Evolutionary conservation across 2,329 filamentous ascomycete species (phyloP), one percentile per base, ranked within the genome.

Genomic region (Pestalotiopsis sp.): DNA sequence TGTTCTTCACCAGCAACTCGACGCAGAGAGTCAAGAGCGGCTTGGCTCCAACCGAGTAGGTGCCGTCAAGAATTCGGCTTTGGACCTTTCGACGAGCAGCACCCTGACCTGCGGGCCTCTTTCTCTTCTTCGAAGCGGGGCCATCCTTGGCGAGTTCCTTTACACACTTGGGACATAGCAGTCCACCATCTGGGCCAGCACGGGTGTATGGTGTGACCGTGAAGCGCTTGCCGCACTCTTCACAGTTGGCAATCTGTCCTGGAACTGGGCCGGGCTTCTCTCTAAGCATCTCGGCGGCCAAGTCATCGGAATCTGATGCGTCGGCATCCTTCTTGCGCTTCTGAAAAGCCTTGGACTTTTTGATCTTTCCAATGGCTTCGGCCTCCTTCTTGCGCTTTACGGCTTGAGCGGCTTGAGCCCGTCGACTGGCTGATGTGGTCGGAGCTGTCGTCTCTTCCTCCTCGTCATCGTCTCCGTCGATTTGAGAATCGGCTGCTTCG

Each of bases 191-290:
- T 0, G 93, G 92, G 0, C 93, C 94, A 36, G 91, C 88, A 72
- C 94, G 92, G 71, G 92, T 94, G 81, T 98, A 98, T 0, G 93
- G 88, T 0, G 95, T 98, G 59, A 98, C 95, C 0, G 94, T 97
- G 77, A 98, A 98, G 49, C 94, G 90, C 78, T 96, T 97, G 58
- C 87, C 86, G 79, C 95, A 98, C 3, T 91, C 82, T 71, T 93
- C 94, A 77, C 95, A 98, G 73, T 97, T 95, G 71, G 93, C 94
- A 76, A 95, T 89, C 79, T 98, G 95, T 2, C 93, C 94, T 1
- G 94, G 93, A n/a, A 91, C 78, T 1, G 91, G 90, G 39, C 83
- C 83, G 49, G 80, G 74, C 31, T 77, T 78, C 70, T 85, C 74
- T 65, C 86, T 73, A 75, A 89, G 81, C 20, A 89, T 80, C 73